Evolutionary conservation across 768 basidiomycete species (phyloP).

Genomic region (Sarcodon sp.): DNA sequence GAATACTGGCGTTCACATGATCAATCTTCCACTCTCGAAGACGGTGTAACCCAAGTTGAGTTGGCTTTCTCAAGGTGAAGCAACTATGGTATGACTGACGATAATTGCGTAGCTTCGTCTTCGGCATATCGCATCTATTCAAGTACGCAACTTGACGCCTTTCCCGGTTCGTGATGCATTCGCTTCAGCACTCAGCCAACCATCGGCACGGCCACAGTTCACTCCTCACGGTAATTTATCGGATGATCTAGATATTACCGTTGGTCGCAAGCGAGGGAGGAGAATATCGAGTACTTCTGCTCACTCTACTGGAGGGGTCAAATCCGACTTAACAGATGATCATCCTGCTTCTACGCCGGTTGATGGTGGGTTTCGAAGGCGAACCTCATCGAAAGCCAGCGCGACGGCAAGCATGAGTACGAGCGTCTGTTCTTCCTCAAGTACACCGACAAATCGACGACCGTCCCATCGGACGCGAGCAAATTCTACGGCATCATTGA

Average conservation of each 20-base stretch:
- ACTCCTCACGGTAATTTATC: constrained; percentile 41
- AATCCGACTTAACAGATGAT: constrained; percentile 23
- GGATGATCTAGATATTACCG: constrained; percentile 58
- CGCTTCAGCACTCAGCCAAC: constrained; percentile 61
- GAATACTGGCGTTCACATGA: too few species aligned
- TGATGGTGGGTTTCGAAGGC: constrained; percentile 26
- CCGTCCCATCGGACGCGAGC: constrained; percentile 16
- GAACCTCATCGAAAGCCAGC: constrained; percentile 33
- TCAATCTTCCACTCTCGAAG: too few species aligned
- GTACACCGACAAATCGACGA: constrained; percentile 5
- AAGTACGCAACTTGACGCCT: constrained; percentile 74
- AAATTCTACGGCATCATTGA: constrained; percentile 38
- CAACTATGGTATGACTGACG: too few species aligned
- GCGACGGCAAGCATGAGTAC: constrained; percentile 11
- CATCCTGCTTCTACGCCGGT: constrained; percentile 12
- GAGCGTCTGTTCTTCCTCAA: constrained; percentile 2
- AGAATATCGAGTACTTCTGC: constrained; percentile 48
- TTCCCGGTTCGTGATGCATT: constrained; percentile 72
- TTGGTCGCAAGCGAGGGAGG: constrained; percentile 45
- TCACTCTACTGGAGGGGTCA: constrained; percentile 30
- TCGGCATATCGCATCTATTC: constrained; percentile 60
- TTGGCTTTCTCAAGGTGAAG: too few species aligned
- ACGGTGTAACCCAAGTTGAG: too few species aligned
- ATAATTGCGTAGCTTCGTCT: constrained; percentile 39
- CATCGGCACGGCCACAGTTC: constrained; percentile 49